These are phyloP conservation scores for Casaregolazyma suthepensis DNA, from an alignment of 1,139 yeast genomes.

Conservation along the genomic window DNA sequence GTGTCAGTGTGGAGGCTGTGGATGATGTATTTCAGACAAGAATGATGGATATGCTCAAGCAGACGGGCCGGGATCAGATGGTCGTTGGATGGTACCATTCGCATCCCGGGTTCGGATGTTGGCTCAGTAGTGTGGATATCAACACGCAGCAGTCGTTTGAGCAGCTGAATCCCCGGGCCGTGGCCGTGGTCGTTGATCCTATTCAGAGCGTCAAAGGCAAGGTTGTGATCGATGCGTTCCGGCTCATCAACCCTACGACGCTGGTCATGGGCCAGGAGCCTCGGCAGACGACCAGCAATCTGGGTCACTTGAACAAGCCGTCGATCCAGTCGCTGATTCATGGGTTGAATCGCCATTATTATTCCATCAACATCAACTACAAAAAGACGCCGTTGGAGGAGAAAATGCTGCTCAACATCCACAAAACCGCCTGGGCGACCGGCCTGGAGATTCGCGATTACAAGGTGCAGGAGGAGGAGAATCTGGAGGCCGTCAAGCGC, in stretches of 20 bases:
- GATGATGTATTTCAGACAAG: conserved; percentile 98
- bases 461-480: conserved; percentile 69
- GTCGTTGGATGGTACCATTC: conserved; percentile 99
- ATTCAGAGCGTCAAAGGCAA: conserved; percentile 97
- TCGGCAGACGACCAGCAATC: conserved; percentile 93
- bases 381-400: conserved; percentile 91
- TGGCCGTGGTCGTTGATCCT: conserved; percentile 97
- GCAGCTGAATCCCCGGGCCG: conserved; percentile 89
- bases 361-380: conserved; percentile 90
- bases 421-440: conserved; percentile 94
- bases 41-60: conserved; percentile 99
- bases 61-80: conserved; percentile 97
- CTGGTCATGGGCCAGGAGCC: conserved; percentile 97
- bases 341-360: conserved; percentile 94
- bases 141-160: conserved; percentile 97
- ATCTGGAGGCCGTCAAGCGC: conserved; percentile 63
- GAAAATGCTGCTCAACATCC: conserved; percentile 87
- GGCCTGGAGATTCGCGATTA: conserved; percentile 80
- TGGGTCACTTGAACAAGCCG: conserved; percentile 95
- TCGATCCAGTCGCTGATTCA: conserved; percentile 95
- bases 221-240: conserved; percentile 97
- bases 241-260: conserved; percentile 83
- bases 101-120: conserved; percentile 97
- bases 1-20: conserved; percentile 98
- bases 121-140: conserved; percentile 96